A percentile compares a stretch with the other conserved stretches of the same genome.
Conservation (phyloP, 2,329 filamentous ascomycete species). For the Corynespora cassiicola region DNA sequence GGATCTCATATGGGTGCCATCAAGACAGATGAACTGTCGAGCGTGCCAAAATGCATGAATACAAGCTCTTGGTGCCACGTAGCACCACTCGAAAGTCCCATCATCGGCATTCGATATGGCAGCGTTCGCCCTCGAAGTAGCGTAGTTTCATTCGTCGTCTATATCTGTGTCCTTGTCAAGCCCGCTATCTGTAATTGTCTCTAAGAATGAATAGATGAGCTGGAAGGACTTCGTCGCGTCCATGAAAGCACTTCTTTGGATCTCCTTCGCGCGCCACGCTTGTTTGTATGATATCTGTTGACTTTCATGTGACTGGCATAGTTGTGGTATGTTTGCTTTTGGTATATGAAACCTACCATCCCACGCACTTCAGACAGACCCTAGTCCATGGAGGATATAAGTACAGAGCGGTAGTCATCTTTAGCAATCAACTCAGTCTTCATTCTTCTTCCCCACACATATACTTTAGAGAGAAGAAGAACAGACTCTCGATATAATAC, state of each 20-base stretch:
- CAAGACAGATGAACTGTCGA: conserved; percentile 8
- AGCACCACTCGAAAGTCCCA: conserved; percentile 7
- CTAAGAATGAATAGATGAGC: conserved; percentile 7
- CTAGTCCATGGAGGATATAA: too few species aligned
- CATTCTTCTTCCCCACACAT: too few species aligned
- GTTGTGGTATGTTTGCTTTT: too few species aligned
- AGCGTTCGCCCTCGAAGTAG: conserved; percentile 13
- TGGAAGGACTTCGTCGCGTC: conserved; percentile 9
- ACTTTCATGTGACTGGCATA: too few species aligned
- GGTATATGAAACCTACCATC: too few species aligned
- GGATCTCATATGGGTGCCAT: conserved; percentile 9
- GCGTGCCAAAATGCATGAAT: conserved; percentile 11
- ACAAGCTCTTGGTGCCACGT: conserved; percentile 4
- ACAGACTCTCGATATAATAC: conserved; percentile 8
- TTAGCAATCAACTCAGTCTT: too few species aligned
- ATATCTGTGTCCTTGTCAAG: conserved; percentile 6
- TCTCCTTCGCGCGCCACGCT: too few species aligned
- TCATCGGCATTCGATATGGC: conserved; percentile 6
- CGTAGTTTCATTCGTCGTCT: conserved; percentile 8
- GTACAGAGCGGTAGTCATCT: too few species aligned
- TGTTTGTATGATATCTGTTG: conserved; percentile 10
- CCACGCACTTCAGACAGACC: too few species aligned
- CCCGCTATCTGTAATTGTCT: conserved; percentile 7
- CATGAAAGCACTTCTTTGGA: conserved; percentile 7
- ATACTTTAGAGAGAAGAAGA: conserved; percentile 4